Conservation (phyloP, 1,284 basidiomycete genomes). For the Violaceomyces palustris region DNA sequence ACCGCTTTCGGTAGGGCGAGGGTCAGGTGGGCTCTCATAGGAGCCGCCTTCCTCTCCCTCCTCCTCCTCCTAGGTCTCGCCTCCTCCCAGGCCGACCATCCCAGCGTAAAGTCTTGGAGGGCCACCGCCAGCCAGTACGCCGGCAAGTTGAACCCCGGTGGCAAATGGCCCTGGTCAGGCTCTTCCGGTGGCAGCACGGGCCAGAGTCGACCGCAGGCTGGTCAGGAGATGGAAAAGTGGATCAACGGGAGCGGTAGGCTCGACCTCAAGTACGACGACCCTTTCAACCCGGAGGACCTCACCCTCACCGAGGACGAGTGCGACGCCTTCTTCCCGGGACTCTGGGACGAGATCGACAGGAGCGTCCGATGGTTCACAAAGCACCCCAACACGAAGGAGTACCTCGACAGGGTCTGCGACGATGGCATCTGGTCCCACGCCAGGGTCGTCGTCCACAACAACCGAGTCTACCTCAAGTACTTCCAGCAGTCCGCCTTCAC, state of each 20-base stretch:
- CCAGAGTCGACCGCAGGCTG: background rate
- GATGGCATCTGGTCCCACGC: slow-evolving; percentile 44
- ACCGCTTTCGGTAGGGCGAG: slow-evolving; percentile 28
- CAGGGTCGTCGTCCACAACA: slow-evolving; percentile 45
- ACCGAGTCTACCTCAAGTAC: slow-evolving; percentile 41
- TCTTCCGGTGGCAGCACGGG: background rate
- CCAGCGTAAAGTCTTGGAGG: slow-evolving; percentile 3
- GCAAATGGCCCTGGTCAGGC: background rate
- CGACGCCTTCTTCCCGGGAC: slow-evolving; percentile 43
- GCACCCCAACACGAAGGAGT: slow-evolving; percentile 19
- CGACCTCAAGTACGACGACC: slow-evolving; percentile 27
- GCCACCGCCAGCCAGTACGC: slow-evolving; percentile 28
- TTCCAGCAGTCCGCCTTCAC: slow-evolving; percentile 38
- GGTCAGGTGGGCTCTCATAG: slow-evolving; percentile 27
- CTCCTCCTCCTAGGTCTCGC: slow-evolving; percentile 19
- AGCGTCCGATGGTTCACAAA: slow-evolving; percentile 32
- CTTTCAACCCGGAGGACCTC: slow-evolving; percentile 45
- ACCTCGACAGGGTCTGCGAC: slow-evolving; percentile 42
- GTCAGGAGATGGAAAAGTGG: slow-evolving; percentile 24
- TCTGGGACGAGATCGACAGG: slow-evolving; percentile 44
- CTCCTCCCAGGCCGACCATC: slow-evolving; percentile 1
- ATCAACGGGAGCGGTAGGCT: slow-evolving; percentile 21
- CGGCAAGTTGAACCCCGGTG: slow-evolving; percentile 3
- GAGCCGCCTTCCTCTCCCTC: slow-evolving; percentile 5
- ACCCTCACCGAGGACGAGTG: slow-evolving; percentile 46